Evolutionary conservation across 768 basidiomycete genomes (phyloP), one percentile per base, ranked within the genome.

Genomic region (Royoungia palumana): DNA sequence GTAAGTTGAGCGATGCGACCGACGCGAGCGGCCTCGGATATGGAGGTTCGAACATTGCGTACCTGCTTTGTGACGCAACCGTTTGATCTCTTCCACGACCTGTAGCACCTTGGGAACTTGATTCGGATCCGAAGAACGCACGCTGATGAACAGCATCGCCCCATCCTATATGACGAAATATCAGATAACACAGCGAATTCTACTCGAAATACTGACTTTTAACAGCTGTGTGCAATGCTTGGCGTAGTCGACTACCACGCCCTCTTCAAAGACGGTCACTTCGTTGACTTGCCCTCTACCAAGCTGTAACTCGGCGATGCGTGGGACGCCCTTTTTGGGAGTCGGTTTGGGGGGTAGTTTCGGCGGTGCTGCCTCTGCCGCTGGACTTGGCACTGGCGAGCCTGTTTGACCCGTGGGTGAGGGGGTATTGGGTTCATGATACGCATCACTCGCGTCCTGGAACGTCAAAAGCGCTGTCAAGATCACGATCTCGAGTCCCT

Each of bases 401-500:
- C 47, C 38, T 2, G 57, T 19, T 6, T 51, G 34, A 3, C 45
- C 13, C 22, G 37, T n/a, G 16, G 21, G 54, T 48, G 50, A 44
- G 54, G 35, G 53, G 49, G 41, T 48, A 55, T 3, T 69, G 63
- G 32, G 68, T 1, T 69, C 58, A 55, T 82, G 79, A 49, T 79
- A 75, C 14, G 64, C 61, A 43, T 89, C 82, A 52, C 83, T 83
- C 24, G 72, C 59, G 59, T 93, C 90, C 50, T 83, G 80, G 64
- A 93, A 89, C 1, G 88, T 87, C 54, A 92, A 68, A 2, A 93
- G 73, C 3, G 87, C 80, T 0, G 83, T 85, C 41, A 93, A 70
- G 32, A 92, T 78, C 43, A 87, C 80, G 34, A 93, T 87, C 64
- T 93, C 90, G 2, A 93, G 75, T 5, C 90, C 89, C 64, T 93